Conservation (phyloP, 2,329 filamentous ascomycete genomes). For the Aspergillus floridensis region DNA sequence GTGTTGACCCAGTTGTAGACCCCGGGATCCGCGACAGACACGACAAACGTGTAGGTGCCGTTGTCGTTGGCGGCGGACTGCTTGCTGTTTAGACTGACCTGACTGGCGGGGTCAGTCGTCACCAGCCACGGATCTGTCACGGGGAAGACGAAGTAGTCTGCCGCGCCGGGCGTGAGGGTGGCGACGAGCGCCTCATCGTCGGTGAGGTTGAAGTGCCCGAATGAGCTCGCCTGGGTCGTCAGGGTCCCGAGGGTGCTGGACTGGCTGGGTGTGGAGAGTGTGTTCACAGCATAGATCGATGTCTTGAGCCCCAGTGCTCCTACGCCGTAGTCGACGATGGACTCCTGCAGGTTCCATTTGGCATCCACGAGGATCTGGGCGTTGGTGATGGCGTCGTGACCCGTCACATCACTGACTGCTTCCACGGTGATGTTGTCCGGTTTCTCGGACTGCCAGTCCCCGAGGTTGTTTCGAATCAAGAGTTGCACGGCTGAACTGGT, state of each 20-base stretch:
- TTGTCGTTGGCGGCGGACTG: neutral
- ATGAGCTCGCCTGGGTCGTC: conserved; percentile 1
- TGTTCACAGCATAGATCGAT: neutral
- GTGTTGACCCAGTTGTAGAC: conserved; percentile 1
- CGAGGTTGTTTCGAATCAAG: conserved; percentile 6
- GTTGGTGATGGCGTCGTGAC: neutral
- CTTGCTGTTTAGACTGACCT: conserved; percentile 1
- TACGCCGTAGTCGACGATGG: conserved; percentile 1
- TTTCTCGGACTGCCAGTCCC: neutral
- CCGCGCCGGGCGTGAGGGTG: neutral
- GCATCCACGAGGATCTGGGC: neutral
- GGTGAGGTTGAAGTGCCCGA: neutral
- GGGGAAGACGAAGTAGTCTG: conserved; percentile 1
- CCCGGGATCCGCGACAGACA: neutral
- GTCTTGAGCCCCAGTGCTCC: conserved; percentile 1
- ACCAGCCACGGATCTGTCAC: conserved; percentile 4
- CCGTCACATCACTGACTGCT: neutral
- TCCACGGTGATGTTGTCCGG: conserved; percentile 1
- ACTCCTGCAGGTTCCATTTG: neutral
- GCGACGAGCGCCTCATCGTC: neutral
- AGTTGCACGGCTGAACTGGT: neutral
- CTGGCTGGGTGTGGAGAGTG: neutral
- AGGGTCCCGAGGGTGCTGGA: conserved; percentile 3
- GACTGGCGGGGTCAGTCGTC: neutral
- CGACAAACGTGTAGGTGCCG: neutral